Percentiles rank a stretch among this genome's conserved stretches.
Evolutionary conservation across 1,139 yeast genomes (phyloP).

Genomic region (Sugiyamaella grinbergsii): DNA sequence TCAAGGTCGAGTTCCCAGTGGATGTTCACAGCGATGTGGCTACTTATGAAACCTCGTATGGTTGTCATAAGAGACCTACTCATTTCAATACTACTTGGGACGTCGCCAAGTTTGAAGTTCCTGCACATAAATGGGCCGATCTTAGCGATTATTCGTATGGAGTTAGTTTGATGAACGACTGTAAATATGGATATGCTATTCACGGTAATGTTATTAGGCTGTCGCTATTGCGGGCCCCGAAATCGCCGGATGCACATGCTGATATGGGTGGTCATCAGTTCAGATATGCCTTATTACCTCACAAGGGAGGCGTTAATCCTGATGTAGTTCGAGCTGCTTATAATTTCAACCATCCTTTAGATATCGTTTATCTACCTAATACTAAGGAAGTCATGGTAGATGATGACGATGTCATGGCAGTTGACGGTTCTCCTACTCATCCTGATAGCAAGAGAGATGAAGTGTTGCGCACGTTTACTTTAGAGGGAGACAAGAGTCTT

Average conservation of each 20-base stretch:
- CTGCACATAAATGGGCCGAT: conserved; percentile 93
- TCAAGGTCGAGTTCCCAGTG: conserved; percentile 94
- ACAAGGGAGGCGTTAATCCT: conserved; percentile 61
- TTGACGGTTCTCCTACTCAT: conserved; percentile 20
- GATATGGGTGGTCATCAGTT: conserved; percentile 89
- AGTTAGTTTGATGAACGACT: conserved; percentile 79
- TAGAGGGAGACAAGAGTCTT: conserved; percentile 56
- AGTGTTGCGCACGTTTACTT: conserved; percentile 36
- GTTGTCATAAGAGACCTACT: conserved; percentile 86
- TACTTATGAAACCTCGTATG: conserved; percentile 90
- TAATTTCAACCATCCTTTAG: conserved; percentile 69
- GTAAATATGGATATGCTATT: conserved; percentile 87
- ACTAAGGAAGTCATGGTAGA: conserved; percentile 3
- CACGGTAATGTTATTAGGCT: conserved; percentile 88
- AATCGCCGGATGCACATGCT: conserved; percentile 88
- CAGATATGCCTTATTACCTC: conserved; percentile 84
- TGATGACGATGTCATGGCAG: conserved; percentile 17
- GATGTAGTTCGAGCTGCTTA: conserved; percentile 74
- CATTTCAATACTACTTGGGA: conserved; percentile 96
- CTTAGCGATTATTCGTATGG: conserved; percentile 85
- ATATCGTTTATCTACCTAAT: conserved; percentile 30
- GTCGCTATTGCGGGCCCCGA: conserved; percentile 79
- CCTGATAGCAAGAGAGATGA: conserved; percentile 23
- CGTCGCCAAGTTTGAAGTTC: conserved; percentile 92
- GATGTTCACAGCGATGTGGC: conserved; percentile 75